phyloP scores from a whole-genome alignment of 176 grass and related monocot species.

The Puccinellia tenuiflora region DNA sequence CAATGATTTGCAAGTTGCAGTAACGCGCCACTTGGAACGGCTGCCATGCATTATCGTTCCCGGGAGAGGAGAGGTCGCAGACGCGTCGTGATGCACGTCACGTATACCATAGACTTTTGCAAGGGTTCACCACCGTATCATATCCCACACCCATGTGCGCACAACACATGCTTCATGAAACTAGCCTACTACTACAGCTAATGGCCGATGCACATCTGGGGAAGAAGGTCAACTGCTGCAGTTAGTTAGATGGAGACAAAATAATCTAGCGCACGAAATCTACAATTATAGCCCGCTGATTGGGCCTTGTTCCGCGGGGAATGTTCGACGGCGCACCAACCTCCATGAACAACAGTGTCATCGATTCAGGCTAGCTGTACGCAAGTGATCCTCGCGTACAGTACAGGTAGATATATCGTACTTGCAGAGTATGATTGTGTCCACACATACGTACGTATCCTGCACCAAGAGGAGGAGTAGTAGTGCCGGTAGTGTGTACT shows the following conservation, averaged over 20 bases:
- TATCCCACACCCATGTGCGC: slow-evolving; percentile 27
- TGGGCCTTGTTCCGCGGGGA: slow-evolving; percentile 11
- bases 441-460: neutral
- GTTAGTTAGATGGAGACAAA: slow-evolving; percentile 30
- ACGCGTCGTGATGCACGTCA: neutral
- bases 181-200: neutral
- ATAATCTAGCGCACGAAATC: neutral
- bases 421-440: slow-evolving; percentile 4
- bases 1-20: slow-evolving; percentile 21
- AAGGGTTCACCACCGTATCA: slow-evolving; percentile 9
- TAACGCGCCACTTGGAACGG: slow-evolving; percentile 18
- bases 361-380: neutral
- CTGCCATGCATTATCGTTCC: neutral
- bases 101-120: slow-evolving; percentile 15
- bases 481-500: neutral
- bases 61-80: neutral
- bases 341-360: neutral
- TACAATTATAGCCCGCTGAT: neutral
- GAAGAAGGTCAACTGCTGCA: slow-evolving; percentile 31
- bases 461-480: neutral
- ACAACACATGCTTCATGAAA: slow-evolving; percentile 21
- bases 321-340: slow-evolving; percentile 31
- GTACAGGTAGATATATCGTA: neutral
- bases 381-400: neutral
- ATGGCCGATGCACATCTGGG: neutral